Conservation (phyloP, 1,284 basidiomycete species). For the Rhodotorula sp. region DNA sequence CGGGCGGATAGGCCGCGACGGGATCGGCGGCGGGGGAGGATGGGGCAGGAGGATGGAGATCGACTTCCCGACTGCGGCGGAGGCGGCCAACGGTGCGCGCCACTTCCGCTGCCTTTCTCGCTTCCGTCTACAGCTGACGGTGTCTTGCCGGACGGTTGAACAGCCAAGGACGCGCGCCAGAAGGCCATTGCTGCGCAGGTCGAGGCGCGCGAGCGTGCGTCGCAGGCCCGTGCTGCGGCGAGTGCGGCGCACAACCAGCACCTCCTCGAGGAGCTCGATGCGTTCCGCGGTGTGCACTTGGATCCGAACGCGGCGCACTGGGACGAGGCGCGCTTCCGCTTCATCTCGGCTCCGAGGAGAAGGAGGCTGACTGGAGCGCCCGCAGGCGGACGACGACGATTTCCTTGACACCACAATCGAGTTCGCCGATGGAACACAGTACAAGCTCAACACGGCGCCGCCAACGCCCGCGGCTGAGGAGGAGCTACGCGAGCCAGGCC, state of each 20-base stretch:
- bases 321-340: constrained; percentile 74
- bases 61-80: constrained; percentile 90
- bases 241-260: constrained; percentile 45
- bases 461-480: constrained; percentile 48
- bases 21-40: constrained; percentile 8
- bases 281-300: constrained; percentile 85
- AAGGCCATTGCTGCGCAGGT: constrained; percentile 33
- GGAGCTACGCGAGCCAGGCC: constrained; percentile 36
- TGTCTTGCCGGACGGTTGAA: too few species aligned
- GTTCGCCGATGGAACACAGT: constrained; percentile 86
- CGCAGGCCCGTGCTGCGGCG: constrained; percentile 45
- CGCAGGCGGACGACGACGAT: constrained; percentile 75
- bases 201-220: constrained; percentile 41
- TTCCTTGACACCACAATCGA: constrained; percentile 86
- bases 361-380: background rate
- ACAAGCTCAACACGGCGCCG: constrained; percentile 65
- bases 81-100: constrained; percentile 73
- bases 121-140: background rate
- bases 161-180: constrained; percentile 38
- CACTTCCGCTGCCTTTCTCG: background rate
- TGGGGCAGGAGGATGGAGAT: constrained; percentile 18
- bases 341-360: too few species aligned
- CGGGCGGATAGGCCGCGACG: background rate
- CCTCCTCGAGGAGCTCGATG: constrained; percentile 61
- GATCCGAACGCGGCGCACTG: constrained; percentile 91